Conservation (phyloP, 2,329 filamentous ascomycete genomes). For the Sarocladium oryzae region DNA sequence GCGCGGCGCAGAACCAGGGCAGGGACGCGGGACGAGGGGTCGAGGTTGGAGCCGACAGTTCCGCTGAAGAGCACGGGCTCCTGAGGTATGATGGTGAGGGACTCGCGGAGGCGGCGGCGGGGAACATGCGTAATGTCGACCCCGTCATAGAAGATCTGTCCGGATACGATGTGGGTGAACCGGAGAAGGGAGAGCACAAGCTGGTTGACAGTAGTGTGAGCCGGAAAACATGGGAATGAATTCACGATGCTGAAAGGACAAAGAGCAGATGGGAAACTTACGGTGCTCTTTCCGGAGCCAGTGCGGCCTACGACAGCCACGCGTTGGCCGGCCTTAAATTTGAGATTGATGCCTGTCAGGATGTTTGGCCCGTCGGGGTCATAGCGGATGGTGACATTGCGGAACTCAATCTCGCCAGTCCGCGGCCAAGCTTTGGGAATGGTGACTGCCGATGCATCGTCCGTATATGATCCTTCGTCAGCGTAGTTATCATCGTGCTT, state of each 20-base stretch:
- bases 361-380: constrained; percentile 39
- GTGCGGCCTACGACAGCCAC: constrained; percentile 78
- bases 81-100: constrained; percentile 52
- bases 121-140: constrained; percentile 47
- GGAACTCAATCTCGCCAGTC: constrained; percentile 42
- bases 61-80: constrained; percentile 53
- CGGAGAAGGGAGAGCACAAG: constrained; percentile 48
- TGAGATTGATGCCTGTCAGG: constrained; percentile 42
- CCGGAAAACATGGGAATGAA: too few relatives aligned
- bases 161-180: constrained; percentile 45
- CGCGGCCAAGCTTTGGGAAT: constrained; percentile 39
- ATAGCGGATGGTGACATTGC: constrained; percentile 44
- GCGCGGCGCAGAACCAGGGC: constrained; percentile 50
- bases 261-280: constrained; percentile 32
- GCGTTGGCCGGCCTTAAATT: constrained; percentile 60
- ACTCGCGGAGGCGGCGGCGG: constrained; percentile 43
- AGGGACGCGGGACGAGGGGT: constrained; percentile 53
- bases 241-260: background rate
- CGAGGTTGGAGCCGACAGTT: constrained; percentile 50
- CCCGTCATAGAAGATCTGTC: constrained; percentile 49
- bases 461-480: constrained; percentile 31
- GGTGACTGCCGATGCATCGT: constrained; percentile 25
- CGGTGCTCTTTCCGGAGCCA: constrained; percentile 76
- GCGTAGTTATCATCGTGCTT: constrained; percentile 33
- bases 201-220: constrained; percentile 17